Base-by-base conservation (phyloP, 257 asterid genomes). In the Nicotiana tomentosiformis region DNA sequence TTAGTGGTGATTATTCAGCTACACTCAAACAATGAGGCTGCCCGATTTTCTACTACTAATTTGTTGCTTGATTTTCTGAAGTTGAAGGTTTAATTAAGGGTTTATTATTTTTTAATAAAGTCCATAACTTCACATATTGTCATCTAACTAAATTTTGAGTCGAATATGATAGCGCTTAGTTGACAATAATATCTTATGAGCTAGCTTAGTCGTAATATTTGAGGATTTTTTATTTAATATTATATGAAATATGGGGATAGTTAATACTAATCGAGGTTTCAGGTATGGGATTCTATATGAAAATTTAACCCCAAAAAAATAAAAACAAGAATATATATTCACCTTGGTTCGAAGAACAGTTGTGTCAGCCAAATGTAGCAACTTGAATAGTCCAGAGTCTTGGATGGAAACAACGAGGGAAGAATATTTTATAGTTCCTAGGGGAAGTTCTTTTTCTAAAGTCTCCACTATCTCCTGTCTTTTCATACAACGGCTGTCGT, bases 401-500 rank as follows among this genome's bases (percentile, higher is more conserved):
- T 89, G 55, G 30, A 91, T 83, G 1, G 83, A 60, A 64, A 84
- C 89, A 20, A 85, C 88, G 79, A 81, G 84, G 33, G 84, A 85
- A 16, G 89, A 90, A 80, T 67, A 89, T 68, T 88, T 89, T 53
- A 90, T 74, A 77, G 91, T 87, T 39, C 85, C 86, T 37, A 35
- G 55, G 3, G 90, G 94, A 77, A 86, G 88, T 83, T 90, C 88
- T 39, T 65, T 83, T 37, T 67, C 77, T 64, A 91, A 82, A 68
- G 86, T 81, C 16, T 88, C 92, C 43, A 88, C 83, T 56, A 91
- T 78, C 56, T 77, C 67, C 18, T 82, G 86, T 77, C 94, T 86
- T 66, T 85, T 87, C 23, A 90, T 69, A 82, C 90, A 87, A 43
- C 91, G 84, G n/a, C 86, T 83, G 74, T 91, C 90, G 53, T 87